Evolutionary conservation across 2,329 filamentous ascomycete species (phyloP).

Genomic region (Pseudogymnoascus sp.): DNA sequence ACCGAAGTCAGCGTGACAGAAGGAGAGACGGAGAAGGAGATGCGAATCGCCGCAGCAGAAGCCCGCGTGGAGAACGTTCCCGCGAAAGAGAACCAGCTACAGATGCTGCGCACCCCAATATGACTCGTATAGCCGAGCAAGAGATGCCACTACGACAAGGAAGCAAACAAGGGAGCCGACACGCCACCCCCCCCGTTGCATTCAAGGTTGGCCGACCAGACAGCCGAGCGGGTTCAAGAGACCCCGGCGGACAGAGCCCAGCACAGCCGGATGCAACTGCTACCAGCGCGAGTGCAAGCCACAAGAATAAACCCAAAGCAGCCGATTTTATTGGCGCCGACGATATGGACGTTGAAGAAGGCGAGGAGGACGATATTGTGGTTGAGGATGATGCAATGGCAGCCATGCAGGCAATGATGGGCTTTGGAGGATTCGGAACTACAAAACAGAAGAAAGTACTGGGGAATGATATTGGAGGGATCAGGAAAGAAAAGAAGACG

Average conservation of each 20-base stretch:
- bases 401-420: constrained; percentile 80
- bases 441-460: constrained; percentile 85
- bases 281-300: constrained; percentile 8
- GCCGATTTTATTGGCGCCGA: constrained; percentile 12
- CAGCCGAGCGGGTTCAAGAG: constrained; percentile 12
- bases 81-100: constrained; percentile 2
- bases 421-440: constrained; percentile 75
- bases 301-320: constrained; percentile 11
- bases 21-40: not conserved
- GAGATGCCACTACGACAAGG: constrained; percentile 15
- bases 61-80: constrained; percentile 12
- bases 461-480: constrained; percentile 76
- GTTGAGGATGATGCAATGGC: constrained; percentile 61
- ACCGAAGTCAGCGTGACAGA: constrained; percentile 17
- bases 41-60: constrained; percentile 10
- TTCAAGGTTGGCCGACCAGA: constrained; percentile 22
- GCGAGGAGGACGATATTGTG: constrained; percentile 43
- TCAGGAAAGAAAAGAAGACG: constrained; percentile 88
- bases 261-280: constrained; percentile 11
- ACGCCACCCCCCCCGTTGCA: constrained; percentile 26
- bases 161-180: constrained; percentile 17
- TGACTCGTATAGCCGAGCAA: not conserved
- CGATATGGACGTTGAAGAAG: constrained; percentile 23
- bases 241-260: not conserved
- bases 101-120: not conserved